Evolutionary conservation across 208 protist species (phyloP).

Genomic region (Acanthamoeba sp.): DNA sequence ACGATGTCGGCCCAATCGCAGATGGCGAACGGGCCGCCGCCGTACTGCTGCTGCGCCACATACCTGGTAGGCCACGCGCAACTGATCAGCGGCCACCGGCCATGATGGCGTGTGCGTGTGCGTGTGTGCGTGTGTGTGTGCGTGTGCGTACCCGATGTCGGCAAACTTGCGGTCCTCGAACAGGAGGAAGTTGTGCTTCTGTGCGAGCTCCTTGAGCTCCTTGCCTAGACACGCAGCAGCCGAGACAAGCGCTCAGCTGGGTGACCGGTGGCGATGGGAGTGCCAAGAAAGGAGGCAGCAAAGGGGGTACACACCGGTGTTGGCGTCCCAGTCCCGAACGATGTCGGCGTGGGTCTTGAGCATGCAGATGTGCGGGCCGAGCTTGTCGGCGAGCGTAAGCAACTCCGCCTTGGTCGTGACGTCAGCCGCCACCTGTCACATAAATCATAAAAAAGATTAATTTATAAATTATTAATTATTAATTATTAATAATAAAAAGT

Average conservation of each 20-base stretch:
- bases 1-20: constrained; percentile 89
- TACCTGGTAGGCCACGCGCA: neutral
- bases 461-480: neutral
- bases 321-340: constrained; percentile 83
- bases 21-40: constrained; percentile 90
- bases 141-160: constrained; percentile 92
- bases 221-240: no score
- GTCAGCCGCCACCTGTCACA: constrained; percentile 86
- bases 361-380: constrained; percentile 88
- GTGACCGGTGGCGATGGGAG: no score
- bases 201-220: constrained; percentile 78
- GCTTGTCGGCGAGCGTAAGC: constrained; percentile 84
- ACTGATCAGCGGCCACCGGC: neutral
- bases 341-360: constrained; percentile 93
- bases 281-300: no score
- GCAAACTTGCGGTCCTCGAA: constrained; percentile 95
- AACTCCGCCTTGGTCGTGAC: constrained; percentile 84
- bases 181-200: constrained; percentile 92
- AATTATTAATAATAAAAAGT: neutral
- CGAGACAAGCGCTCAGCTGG: no score
- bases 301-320: no score
- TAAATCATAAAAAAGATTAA: neutral
- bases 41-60: constrained; percentile 88
- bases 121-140: neutral
- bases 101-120: constrained; percentile 41